phyloP scores from a whole-genome alignment of 2,329 filamentous ascomycete species.

The Esteya vermicola region DNA sequence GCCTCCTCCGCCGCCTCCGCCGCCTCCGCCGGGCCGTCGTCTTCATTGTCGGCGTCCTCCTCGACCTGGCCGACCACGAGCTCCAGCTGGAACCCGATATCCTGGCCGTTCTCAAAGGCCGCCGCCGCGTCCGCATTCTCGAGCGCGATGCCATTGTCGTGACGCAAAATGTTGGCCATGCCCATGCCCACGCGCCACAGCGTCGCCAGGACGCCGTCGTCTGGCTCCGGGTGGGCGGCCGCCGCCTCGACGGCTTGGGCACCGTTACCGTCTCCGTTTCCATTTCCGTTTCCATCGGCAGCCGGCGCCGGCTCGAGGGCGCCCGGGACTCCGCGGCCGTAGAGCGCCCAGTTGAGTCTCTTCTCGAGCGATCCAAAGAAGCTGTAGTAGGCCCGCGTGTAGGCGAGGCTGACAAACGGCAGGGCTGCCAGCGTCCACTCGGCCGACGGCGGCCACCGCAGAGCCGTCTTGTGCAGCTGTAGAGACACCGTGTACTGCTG shows the following conservation, averaged over 20 bases:
- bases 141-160: slow-evolving; percentile 3
- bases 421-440: slow-evolving; percentile 34
- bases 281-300: neutral
- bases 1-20: neutral
- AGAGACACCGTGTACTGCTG: slow-evolving; percentile 32
- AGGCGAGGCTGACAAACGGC: slow-evolving; percentile 27
- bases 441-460: slow-evolving; percentile 39
- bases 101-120: neutral
- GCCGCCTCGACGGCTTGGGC: neutral
- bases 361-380: slow-evolving; percentile 32
- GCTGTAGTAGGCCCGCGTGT: slow-evolving; percentile 29
- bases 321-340: slow-evolving; percentile 15
- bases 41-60: slow-evolving; percentile 21
- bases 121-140: slow-evolving; percentile 3
- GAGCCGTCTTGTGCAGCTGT: slow-evolving; percentile 27
- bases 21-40: slow-evolving; percentile 10
- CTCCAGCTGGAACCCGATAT: slow-evolving; percentile 7
- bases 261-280: neutral
- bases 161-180: slow-evolving; percentile 10
- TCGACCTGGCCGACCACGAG: slow-evolving; percentile 4
- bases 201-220: slow-evolving; percentile 9
- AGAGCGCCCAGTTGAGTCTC: slow-evolving; percentile 31
- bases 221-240: neutral
- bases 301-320: too few species aligned
- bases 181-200: slow-evolving; percentile 12